phyloP scores from a whole-genome alignment of 805 yeast species.

The Kregervanrija fluxuum region DNA sequence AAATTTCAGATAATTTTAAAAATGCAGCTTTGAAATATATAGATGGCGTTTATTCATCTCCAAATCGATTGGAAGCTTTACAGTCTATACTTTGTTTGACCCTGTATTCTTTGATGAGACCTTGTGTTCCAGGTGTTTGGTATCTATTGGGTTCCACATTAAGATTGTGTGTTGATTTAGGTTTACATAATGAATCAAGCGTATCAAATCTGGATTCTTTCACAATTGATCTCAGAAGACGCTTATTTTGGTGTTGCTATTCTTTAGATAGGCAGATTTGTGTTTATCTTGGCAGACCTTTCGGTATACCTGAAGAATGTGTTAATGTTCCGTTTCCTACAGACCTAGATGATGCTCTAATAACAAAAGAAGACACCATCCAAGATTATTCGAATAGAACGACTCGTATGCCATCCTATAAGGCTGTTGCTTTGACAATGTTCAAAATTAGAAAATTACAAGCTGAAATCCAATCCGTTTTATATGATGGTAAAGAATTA shows the following conservation, averaged over 20 bases:
- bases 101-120: constrained; percentile 76
- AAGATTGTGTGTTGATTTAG: constrained; percentile 75
- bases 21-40: constrained; percentile 55
- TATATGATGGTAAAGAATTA: constrained; percentile 65
- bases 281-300: constrained; percentile 80
- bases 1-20: constrained; percentile 63
- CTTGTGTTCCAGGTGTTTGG: constrained; percentile 92
- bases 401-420: constrained; percentile 46
- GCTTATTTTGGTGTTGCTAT: constrained; percentile 87
- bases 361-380: constrained; percentile 30
- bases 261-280: constrained; percentile 81
- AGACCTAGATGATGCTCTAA: constrained; percentile 63
- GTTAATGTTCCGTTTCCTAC: constrained; percentile 68
- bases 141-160: constrained; percentile 75
- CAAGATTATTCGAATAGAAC: constrained; percentile 33
- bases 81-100: constrained; percentile 67
- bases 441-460: constrained; percentile 68
- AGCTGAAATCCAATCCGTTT: constrained; percentile 63
- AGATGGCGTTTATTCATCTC: constrained; percentile 48
- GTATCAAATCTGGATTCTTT: constrained; percentile 40
- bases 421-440: constrained; percentile 58
- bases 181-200: constrained; percentile 63
- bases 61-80: constrained; percentile 60
- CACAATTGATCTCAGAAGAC: constrained; percentile 59
- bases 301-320: constrained; percentile 79